Evolutionary conservation across 208 protist genomes (phyloP).

Genomic region (Leptomonas pyrrhocoris): DNA sequence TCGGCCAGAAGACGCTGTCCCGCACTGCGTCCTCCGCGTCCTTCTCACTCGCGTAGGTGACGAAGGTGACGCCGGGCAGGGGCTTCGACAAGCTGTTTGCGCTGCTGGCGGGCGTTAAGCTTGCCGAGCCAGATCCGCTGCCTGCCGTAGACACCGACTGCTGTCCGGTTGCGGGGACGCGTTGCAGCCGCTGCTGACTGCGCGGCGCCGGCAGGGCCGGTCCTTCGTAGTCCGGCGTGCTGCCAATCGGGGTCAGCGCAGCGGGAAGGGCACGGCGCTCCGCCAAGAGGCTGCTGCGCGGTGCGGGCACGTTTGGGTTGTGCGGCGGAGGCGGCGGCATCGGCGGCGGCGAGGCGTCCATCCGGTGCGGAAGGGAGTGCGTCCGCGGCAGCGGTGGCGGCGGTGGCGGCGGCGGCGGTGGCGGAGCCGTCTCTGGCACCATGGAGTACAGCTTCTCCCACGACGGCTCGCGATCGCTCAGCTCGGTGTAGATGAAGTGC

Average conservation of each 20-base stretch:
- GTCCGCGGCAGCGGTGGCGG: slow-evolving; percentile 29
- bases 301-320: slow-evolving; percentile 30
- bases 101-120: slow-evolving; percentile 14
- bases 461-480: slow-evolving; percentile 61
- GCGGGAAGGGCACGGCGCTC: slow-evolving; percentile 20
- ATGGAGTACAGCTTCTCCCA: slow-evolving; percentile 35
- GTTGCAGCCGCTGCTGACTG: slow-evolving; percentile 29
- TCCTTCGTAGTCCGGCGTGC: slow-evolving; percentile 23
- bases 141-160: not conserved
- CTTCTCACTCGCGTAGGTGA: slow-evolving; percentile 46
- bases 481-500: slow-evolving; percentile 63
- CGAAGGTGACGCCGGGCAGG: slow-evolving; percentile 36
- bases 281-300: slow-evolving; percentile 29
- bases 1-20: slow-evolving; percentile 54
- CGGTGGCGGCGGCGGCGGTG: slow-evolving; percentile 33
- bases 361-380: slow-evolving; percentile 23
- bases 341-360: slow-evolving; percentile 22
- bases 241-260: slow-evolving; percentile 28
- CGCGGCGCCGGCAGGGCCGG: slow-evolving; percentile 25
- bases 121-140: slow-evolving; percentile 9
- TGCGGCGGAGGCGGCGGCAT: slow-evolving; percentile 19
- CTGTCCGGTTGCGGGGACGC: not conserved
- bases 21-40: slow-evolving; percentile 56
- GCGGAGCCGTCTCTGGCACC: slow-evolving; percentile 9
- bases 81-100: slow-evolving; percentile 14